A percentile compares a stretch with the other conserved stretches of the same genome.
These are phyloP conservation scores for Salix arbutifolia DNA, from an alignment of 345 rosid species.

Conservation along the genomic window DNA sequence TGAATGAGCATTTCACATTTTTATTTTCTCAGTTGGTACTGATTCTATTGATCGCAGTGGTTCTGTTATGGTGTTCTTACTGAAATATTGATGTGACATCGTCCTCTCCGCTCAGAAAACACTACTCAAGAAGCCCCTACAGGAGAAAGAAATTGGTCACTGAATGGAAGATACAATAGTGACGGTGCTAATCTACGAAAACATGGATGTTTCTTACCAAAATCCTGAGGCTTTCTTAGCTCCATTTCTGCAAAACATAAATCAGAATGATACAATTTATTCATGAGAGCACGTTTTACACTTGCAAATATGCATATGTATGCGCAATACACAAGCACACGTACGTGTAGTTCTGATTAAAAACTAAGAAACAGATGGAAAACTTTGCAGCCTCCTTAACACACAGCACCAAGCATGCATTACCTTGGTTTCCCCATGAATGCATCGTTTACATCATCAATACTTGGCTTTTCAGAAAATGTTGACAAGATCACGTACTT, in stretches of 20 bases:
- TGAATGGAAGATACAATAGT: neutral
- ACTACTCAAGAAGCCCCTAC: constrained; percentile 60
- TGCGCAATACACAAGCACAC: neutral
- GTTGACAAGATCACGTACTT: constrained; percentile 56
- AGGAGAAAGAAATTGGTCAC: constrained; percentile 7
- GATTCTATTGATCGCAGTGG: neutral
- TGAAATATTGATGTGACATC: no score
- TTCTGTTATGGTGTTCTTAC: neutral
- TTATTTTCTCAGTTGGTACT: neutral
- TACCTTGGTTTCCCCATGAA: constrained; percentile 69
- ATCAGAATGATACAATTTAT: neutral
- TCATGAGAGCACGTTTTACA: neutral
- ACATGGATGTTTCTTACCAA: constrained; percentile 42
- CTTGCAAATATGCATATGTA: neutral
- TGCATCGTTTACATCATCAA: constrained; percentile 68
- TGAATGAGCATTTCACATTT: neutral
- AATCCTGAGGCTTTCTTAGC: constrained; percentile 57
- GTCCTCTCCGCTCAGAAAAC: constrained; percentile 28
- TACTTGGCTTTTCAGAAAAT: constrained; percentile 52
- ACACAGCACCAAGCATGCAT: neutral
- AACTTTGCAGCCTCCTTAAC: neutral
- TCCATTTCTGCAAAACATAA: constrained; percentile 36
- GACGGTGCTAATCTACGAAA: neutral
- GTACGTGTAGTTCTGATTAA: no score
- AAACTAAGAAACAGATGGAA: neutral